These are phyloP conservation scores for Hyphopichia khmerensis DNA, from an alignment of 1,139 yeast genomes.

Conservation along the genomic window DNA sequence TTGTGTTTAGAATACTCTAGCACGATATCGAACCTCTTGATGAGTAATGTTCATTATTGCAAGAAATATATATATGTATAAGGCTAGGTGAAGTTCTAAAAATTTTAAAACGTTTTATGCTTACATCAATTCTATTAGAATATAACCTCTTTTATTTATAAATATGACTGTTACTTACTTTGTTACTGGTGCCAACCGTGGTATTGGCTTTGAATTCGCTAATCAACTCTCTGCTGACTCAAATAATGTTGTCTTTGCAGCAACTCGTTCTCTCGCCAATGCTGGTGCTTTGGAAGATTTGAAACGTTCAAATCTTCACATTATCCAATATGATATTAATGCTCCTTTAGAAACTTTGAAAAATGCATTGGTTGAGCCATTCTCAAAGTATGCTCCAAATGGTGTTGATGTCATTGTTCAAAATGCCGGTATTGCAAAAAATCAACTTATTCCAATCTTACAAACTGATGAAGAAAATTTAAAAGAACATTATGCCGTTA, in stretches of 20 bases:
- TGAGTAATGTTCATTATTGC: too few relatives aligned
- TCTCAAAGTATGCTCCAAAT: constrained; percentile 9
- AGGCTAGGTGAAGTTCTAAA: too few relatives aligned
- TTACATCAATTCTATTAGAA: too few relatives aligned
- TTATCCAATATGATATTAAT: constrained; percentile 4
- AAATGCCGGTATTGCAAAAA: constrained; percentile 11
- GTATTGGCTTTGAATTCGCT: constrained; percentile 28
- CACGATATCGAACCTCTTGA: too few relatives aligned
- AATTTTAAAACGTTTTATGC: too few relatives aligned
- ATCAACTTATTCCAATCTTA: neutral
- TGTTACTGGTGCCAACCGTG: constrained; percentile 28
- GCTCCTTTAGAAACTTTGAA: neutral
- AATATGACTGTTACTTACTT: constrained; percentile 11
- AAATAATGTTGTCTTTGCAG: constrained; percentile 19
- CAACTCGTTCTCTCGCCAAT: constrained; percentile 13
- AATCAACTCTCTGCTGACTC: constrained; percentile 15
- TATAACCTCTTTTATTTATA: neutral
- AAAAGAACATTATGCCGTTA: constrained; percentile 5
- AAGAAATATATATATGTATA: too few relatives aligned
- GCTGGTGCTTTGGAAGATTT: constrained; percentile 7
- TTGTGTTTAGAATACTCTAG: too few relatives aligned
- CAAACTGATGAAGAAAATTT: constrained; percentile 3
- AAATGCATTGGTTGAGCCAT: neutral
- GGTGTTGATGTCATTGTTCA: constrained; percentile 1
- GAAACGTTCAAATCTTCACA: constrained; percentile 1